phyloP scores from a whole-genome alignment of 31 red algal genomes.

The Endocladia muricata region DNA sequence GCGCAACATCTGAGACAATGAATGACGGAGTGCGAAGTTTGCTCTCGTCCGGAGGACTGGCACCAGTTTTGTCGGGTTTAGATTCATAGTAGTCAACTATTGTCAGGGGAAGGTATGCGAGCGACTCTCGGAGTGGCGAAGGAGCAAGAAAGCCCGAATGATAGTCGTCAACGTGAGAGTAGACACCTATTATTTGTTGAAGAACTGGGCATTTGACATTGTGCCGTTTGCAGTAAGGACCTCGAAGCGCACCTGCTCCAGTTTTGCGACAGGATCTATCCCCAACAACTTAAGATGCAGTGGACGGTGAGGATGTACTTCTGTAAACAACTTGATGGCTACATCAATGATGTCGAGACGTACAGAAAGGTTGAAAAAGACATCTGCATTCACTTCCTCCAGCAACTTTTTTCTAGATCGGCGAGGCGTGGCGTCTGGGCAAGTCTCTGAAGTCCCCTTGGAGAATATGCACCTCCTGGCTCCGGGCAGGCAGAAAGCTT shows the following conservation, averaged over 20 bases:
- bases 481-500: no score
- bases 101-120: not conserved
- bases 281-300: not conserved
- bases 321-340: not conserved
- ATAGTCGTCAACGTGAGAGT: not conserved
- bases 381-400: no score
- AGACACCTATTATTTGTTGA: not conserved
- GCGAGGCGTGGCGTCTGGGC: no score
- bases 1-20: not conserved
- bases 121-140: not conserved
- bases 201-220: conserved; percentile 13
- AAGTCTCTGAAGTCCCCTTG: no score
- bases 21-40: not conserved
- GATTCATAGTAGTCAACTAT: not conserved
- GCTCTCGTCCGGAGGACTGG: not conserved
- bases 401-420: no score
- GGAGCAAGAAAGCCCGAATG: conserved; percentile 4
- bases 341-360: not conserved
- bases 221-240: no score
- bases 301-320: not conserved
- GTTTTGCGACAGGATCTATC: not conserved
- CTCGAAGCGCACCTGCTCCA: no score
- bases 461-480: no score
- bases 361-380: no score
- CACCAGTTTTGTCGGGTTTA: not conserved